A percentile compares a stretch with the other conserved stretches of the same genome.
These are phyloP conservation scores for Colletotrichum lindemuthianum DNA, from an alignment of 2,329 filamentous ascomycete genomes.

Conservation along the genomic window DNA sequence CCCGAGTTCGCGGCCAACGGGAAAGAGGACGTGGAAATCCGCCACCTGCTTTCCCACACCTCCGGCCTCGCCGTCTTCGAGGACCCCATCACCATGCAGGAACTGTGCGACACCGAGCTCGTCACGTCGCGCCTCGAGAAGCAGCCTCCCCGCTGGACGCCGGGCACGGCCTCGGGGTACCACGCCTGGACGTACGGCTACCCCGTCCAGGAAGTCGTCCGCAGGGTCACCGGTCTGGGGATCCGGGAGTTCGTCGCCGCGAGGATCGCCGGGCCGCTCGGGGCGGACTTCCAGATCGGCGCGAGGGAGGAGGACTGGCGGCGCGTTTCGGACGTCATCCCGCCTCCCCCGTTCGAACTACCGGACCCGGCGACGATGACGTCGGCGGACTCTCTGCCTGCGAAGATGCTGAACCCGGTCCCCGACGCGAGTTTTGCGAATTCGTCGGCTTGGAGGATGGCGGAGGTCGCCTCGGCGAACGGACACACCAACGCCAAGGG, in stretches of 20 bases:
- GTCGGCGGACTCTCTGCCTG: constrained; percentile 40
- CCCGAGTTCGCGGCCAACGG: constrained; percentile 56
- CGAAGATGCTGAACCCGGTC: constrained; percentile 41
- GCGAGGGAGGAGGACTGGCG: constrained; percentile 51
- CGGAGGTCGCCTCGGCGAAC: constrained; percentile 54
- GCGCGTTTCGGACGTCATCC: constrained; percentile 50
- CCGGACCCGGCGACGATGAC: constrained; percentile 31
- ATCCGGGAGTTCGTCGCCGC: constrained; percentile 52
- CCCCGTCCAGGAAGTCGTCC: constrained; percentile 55
- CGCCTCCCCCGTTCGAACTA: constrained; percentile 33
- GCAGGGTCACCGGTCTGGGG: constrained; percentile 50
- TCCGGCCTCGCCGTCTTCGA: constrained; percentile 49
- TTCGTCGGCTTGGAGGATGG: constrained; percentile 47
- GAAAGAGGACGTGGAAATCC: constrained; percentile 51
- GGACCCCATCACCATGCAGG: constrained; percentile 42
- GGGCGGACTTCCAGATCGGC: constrained; percentile 59
- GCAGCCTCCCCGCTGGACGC: constrained; percentile 55
- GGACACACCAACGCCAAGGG: constrained; percentile 57
- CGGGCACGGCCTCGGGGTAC: constrained; percentile 55
- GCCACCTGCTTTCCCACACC: constrained; percentile 53
- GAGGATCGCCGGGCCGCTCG: constrained; percentile 51
- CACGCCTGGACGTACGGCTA: constrained; percentile 52
- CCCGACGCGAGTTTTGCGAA: constrained; percentile 36
- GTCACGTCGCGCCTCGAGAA: constrained; percentile 47
- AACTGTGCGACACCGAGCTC: constrained; percentile 45